These are phyloP conservation scores for Saitozyma sp. DNA, from an alignment of 768 basidiomycete genomes.

Conservation along the genomic window DNA sequence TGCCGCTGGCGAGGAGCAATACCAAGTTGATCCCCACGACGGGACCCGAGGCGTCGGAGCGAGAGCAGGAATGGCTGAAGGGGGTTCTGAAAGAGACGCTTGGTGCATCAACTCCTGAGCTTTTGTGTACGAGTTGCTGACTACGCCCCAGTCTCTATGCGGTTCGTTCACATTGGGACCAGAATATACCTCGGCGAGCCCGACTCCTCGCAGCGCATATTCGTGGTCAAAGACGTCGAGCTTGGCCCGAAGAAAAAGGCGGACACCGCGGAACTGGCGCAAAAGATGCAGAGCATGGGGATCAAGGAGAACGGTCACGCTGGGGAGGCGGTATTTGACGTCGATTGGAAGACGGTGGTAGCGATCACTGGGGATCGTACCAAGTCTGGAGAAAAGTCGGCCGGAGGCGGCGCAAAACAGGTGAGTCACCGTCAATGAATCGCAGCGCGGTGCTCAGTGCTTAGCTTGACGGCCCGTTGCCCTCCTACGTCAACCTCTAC, in stretches of 20 bases:
- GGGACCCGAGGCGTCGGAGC: conserved; percentile 3
- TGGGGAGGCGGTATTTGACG: conserved; percentile 16
- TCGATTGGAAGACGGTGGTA: conserved; percentile 38
- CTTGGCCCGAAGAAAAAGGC: conserved; percentile 1
- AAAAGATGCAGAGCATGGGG: conserved; percentile 18
- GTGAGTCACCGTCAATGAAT: not conserved
- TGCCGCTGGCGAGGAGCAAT: not conserved
- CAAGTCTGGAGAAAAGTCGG: not conserved
- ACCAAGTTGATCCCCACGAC: too few species aligned
- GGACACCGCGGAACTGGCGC: conserved; percentile 11
- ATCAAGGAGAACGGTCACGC: conserved; percentile 11
- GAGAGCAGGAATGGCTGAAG: conserved; percentile 37
- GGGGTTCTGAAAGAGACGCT: conserved; percentile 40
- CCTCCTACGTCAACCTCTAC: conserved; percentile 52
- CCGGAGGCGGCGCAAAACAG: not conserved
- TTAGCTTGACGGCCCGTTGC: conserved; percentile 21
- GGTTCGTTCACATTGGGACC: conserved; percentile 11
- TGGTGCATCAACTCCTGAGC: conserved; percentile 15
- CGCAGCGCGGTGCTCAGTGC: not conserved
- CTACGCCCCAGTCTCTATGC: not conserved
- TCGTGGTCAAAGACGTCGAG: conserved; percentile 15
- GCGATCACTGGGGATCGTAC: conserved; percentile 6
- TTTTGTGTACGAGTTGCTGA: not conserved
- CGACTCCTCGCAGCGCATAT: conserved; percentile 3
- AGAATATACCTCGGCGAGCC: conserved; percentile 3